phyloP scores from a whole-genome alignment of 306 rosid genomes.

The Fragaria nilgerrensis region DNA sequence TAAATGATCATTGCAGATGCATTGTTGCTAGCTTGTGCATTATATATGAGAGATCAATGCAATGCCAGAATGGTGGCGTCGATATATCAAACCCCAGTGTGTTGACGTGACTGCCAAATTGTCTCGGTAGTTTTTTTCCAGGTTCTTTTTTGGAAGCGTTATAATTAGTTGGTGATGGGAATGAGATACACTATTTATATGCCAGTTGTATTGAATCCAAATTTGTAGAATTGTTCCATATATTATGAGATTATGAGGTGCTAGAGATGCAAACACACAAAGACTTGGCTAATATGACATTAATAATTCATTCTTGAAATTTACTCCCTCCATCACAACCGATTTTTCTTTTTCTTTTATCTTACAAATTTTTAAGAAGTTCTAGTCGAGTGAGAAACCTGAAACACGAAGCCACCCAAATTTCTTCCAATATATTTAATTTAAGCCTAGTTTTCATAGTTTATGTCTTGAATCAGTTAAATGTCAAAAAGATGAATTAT shows the following conservation, averaged over 20 bases:
- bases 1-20: background rate
- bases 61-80: background rate
- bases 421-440: background rate
- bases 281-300: background rate
- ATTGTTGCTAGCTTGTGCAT: background rate
- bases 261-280: background rate
- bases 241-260: too few species aligned
- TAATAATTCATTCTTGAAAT: background rate
- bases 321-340: background rate
- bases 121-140: background rate
- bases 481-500: too few species aligned
- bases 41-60: background rate
- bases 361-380: too few species aligned
- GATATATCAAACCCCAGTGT: background rate
- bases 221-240: too few species aligned
- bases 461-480: too few species aligned
- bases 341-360: too few species aligned
- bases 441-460: background rate
- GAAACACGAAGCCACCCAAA: background rate
- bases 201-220: background rate
- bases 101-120: background rate
- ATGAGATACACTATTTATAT: background rate
- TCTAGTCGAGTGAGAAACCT: background rate
- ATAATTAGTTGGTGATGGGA: background rate
- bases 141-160: background rate